Base-by-base conservation (phyloP, 805 yeast genomes). In the Brettanomyces anomalus region DNA sequence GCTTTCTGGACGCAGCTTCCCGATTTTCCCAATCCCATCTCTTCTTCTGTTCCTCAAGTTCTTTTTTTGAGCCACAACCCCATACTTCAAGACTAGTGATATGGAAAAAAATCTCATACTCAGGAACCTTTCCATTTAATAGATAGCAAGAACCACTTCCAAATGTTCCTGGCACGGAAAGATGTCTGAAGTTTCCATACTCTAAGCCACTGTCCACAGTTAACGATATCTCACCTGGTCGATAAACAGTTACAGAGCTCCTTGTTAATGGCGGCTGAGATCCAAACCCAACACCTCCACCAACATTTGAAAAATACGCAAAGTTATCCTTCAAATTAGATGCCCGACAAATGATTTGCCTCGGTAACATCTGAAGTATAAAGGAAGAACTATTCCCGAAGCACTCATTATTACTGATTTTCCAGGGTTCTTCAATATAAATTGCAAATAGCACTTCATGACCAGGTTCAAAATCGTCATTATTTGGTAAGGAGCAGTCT, bases 21-120 rank as follows among this genome's bases (percentile, higher is more conserved):
- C 77, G 68, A 55, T 81, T 83, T 56, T 90, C 97, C 96, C 96
- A 88, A 52, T 81, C 88, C 93, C 95, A 84, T 46, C 74, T 74
- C 52, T 74, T 76, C 37, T 72, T 67, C 61, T 89, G 96, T 47
- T 82, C 89, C 26, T 74, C 81, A 38, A 88, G 64, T 50, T 86
- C 95, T 46, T 79, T 76, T 8, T 74, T 77, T 6, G 85, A 77
- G 1, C 97, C 97, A 44, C 87, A 74, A 0, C 97, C 97, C 89
- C 93, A 85, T 0, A 88, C 95, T 56, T 89, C 96, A 20, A 89
- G 64, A 49, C 83, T 89, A 4, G 79, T 76, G 6, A 90, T 75
- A 43, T 71, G 57, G 52, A 90, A 77, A 40, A 86, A 65, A 46
- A 81, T 79, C 56, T 90, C 97, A 53, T 67, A 83, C 38, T 65